Base-by-base conservation (phyloP, 805 yeast genomes). In the Spathaspora arborariae region DNA sequence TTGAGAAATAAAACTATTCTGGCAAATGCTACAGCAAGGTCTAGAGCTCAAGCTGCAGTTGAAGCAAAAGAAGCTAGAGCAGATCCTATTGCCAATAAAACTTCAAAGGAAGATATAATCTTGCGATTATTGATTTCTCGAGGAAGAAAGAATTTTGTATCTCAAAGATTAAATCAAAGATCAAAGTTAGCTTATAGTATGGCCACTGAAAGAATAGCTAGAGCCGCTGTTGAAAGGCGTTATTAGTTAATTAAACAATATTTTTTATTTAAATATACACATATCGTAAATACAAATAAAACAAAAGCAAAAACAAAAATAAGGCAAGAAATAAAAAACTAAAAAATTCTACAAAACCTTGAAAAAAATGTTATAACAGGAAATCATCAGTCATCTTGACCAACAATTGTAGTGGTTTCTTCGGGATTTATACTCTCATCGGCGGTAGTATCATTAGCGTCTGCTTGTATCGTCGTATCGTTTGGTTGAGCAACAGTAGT, bases 121-220 rank as follows among this genome's bases (percentile, higher is more conserved):
- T 64, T 92, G 50, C 74, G 97, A 42, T 72, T 89, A 13, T 60
- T 92, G 45, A 65, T 90, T 20, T 72, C 90, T 34, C 79, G 82
- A 48, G 87, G 81, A 19, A 84, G 84, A 43, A 67, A 70, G 36
- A 73, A 73, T 1, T 84, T 73, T 59, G 88, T 88, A 2, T 71
- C 77, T 8, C 68, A 72, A 50, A 70, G 89, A 41, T 59, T 88
- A 34, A 79, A 77, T 20, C 84, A 81, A 56, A 70, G 92, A 44
- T 88, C 82, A 46, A 65, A 76, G 20, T 66, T 80, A 45, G 80
- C 82, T 0, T 78, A 75, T 46, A 75, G 79, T 36, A 67, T 79
- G 39, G 75, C 80, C 3, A 79, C 84, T 1, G 84, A 81, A 55
- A 60, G 79, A 33, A 54, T 73, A 21, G 78, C 78, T 1, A 60